Base-by-base conservation (phyloP, 306 rosid genomes). In the Sophora flavescens region DNA sequence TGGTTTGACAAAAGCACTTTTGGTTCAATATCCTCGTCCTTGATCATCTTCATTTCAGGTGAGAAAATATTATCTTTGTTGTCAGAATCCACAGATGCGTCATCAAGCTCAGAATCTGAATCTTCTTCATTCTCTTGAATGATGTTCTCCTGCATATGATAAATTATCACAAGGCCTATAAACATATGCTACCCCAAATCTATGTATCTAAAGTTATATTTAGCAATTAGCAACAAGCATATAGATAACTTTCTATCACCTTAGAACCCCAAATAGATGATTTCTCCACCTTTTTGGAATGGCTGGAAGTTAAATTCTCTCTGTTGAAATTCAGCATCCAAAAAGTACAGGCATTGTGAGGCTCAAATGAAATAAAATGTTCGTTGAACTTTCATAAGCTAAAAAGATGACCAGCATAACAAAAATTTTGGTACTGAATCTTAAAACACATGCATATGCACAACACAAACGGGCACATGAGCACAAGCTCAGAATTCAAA, bases 101-200 rank as follows among this genome's bases (percentile, higher is more conserved):
- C 93, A 63, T 81, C 75, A 28, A 84, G 82, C 39, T 87, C 95
- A 62, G 83, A 82, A 74, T 89, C 93, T 11, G 81, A 87, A 22
- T 85, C 86, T 10, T 86, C 83, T 82, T 86, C 93, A 78, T 77
- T 82, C 79, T 91, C 97, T 72, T 86, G 90, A 28, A 72, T 65
- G 81, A 81, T 82, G 11, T 72, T 78, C 52, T 82, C 88, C 97
- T 93, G 86, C 77, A 87, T 50, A 82, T 68, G 58, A 62, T 45
- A 41, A 65, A 64, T 17, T 35, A 62, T 42, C 72, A 75, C 50
- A 51, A 78, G 54, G 50, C 58, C 81, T 41, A 44, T 60, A 33
- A 39, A 48, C 39, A 53, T 12, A 79, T 67, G 66, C 45, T 50
- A 74, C 62, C 57, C 28, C 16, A 50, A 61, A 48, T 42, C 45